Conservation (phyloP, 148 eudicot genomes). For the Rhododendron mucronatum region DNA sequence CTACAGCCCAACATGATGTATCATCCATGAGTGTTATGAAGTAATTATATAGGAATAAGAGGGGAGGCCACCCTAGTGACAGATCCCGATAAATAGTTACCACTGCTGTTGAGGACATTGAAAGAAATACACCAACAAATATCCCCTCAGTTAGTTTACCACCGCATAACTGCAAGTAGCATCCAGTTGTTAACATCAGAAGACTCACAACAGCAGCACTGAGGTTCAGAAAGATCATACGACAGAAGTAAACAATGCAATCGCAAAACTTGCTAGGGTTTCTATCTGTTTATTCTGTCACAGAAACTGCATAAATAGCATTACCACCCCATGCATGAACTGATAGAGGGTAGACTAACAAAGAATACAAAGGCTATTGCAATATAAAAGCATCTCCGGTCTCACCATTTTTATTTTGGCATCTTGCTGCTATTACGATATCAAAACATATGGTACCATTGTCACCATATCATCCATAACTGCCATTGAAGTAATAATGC, state of each 20-base stretch:
- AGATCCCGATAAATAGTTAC: conserved; percentile 31
- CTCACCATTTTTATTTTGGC: background rate
- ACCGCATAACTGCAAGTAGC: conserved; percentile 69
- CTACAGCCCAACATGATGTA: conserved; percentile 22
- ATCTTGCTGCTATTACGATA: background rate
- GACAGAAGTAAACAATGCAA: background rate
- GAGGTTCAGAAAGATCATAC: conserved; percentile 5
- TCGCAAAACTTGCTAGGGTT: background rate
- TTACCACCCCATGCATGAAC: background rate
- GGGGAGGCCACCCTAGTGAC: background rate
- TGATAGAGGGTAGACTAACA: background rate
- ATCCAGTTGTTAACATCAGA: conserved; percentile 11
- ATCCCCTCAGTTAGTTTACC: conserved; percentile 81
- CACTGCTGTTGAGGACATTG: conserved; percentile 97
- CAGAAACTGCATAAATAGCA: background rate
- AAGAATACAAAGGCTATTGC: background rate
- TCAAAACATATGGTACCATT: background rate
- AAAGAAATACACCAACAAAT: conserved; percentile 79
- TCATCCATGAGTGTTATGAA: conserved; percentile 1
- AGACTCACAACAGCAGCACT: background rate
- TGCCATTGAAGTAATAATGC: background rate
- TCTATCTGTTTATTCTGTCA: background rate
- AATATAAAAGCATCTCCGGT: background rate
- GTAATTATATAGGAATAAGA: background rate
- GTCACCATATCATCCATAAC: background rate